These are phyloP conservation scores for Polychytrium aggregatum DNA, from an alignment of 192 early-diverging fungal species.

Conservation along the genomic window DNA sequence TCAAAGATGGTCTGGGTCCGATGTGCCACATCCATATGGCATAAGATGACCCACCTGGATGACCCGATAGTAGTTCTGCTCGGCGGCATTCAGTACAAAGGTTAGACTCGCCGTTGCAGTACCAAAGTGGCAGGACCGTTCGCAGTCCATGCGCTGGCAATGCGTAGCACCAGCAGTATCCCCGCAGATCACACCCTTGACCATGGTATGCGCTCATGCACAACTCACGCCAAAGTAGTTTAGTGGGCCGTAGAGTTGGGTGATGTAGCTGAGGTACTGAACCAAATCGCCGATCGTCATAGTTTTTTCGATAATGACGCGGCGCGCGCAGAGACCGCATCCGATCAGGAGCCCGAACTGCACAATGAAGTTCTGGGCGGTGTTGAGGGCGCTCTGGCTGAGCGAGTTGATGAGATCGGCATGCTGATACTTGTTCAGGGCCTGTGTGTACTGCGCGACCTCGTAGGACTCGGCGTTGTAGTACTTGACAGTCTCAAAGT, in stretches of 20 bases:
- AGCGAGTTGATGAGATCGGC: conserved; percentile 74
- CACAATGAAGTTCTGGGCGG: conserved; percentile 79
- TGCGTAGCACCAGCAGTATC: too few relatives aligned
- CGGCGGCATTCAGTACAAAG: conserved; percentile 57
- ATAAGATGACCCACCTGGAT: too few relatives aligned
- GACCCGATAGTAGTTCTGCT: conserved; percentile 85
- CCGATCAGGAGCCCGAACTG: conserved; percentile 72
- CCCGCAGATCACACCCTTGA: too few relatives aligned
- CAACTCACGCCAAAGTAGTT: too few relatives aligned
- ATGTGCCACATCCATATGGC: too few relatives aligned
- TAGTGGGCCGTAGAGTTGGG: conserved; percentile 83
- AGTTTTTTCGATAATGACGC: conserved; percentile 57
- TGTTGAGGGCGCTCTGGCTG: conserved; percentile 73
- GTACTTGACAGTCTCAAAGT: conserved; percentile 99
- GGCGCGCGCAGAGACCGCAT: conserved; percentile 66
- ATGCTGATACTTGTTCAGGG: conserved; percentile 65
- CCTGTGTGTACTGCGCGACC: conserved; percentile 63
- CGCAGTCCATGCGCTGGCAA: too few relatives aligned
- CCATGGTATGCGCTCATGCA: too few relatives aligned
- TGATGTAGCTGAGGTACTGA: conserved; percentile 74
- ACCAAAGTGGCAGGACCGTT: too few relatives aligned
- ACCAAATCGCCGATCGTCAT: conserved; percentile 80
- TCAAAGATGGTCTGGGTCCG: too few relatives aligned
- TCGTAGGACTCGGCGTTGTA: conserved; percentile 87
- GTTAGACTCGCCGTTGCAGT: too few relatives aligned